A percentile compares a stretch with the other conserved stretches of the same genome.
These are phyloP conservation scores for Geranomyces variabilis DNA, from an alignment of 192 early-diverging fungal genomes.

Conservation along the genomic window DNA sequence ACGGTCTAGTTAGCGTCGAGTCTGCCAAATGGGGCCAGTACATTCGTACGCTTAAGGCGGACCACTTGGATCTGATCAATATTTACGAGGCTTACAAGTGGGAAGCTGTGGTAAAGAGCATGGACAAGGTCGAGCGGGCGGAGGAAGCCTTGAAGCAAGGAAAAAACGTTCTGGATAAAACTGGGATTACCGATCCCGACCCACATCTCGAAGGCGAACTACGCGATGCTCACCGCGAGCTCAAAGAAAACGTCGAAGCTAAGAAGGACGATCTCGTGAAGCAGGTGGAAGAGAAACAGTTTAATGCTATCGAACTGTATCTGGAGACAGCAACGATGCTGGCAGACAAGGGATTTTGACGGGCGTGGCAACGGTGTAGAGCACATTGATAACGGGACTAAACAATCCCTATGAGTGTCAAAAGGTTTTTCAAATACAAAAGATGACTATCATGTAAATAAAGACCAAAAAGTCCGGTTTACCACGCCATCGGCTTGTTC, in stretches of 20 bases:
- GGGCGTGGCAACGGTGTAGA: too few relatives aligned
- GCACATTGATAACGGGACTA: too few relatives aligned
- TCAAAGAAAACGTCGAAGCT: slow-evolving; percentile 11
- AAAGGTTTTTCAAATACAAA: too few relatives aligned
- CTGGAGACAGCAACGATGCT: slow-evolving; percentile 63
- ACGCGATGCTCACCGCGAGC: neutral
- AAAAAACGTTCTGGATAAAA: neutral
- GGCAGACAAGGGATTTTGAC: slow-evolving; percentile 63
- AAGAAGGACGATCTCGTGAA: slow-evolving; percentile 18
- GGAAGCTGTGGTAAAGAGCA: slow-evolving; percentile 19
- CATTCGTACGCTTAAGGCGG: slow-evolving; percentile 71
- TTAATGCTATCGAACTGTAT: slow-evolving; percentile 74
- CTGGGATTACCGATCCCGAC: neutral
- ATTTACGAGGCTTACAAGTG: slow-evolving; percentile 29
- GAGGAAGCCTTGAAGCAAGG: slow-evolving; percentile 14
- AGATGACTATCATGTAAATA: too few relatives aligned
- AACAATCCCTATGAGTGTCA: too few relatives aligned
- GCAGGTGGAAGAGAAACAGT: slow-evolving; percentile 39
- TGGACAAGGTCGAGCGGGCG: slow-evolving; percentile 14
- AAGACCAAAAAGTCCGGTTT: neutral
- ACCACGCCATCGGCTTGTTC: neutral
- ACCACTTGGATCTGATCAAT: slow-evolving; percentile 80
- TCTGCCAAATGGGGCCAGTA: slow-evolving; percentile 83
- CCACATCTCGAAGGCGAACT: slow-evolving; percentile 1
- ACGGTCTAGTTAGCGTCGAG: slow-evolving; percentile 78